Evolutionary conservation across 257 asterid species (phyloP).

Genomic region (Plantago ovata): DNA sequence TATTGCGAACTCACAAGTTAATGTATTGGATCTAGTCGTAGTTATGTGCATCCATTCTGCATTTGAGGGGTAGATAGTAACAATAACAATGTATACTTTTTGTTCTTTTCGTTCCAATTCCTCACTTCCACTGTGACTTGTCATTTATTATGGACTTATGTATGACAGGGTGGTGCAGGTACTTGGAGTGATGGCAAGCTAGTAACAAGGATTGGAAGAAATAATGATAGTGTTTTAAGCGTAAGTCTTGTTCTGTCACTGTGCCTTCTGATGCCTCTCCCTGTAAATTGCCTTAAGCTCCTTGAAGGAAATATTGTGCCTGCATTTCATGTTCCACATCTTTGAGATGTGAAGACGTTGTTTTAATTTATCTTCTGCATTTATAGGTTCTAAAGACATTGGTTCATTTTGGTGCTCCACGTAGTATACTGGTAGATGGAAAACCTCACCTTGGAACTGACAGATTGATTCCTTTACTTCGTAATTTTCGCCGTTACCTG

Average conservation of each 20-base stretch:
- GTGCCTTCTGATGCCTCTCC: slow-evolving; percentile 12
- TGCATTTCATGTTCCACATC: neutral
- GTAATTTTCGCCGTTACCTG: slow-evolving; percentile 65
- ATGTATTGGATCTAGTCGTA: too few relatives aligned
- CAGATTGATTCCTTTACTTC: slow-evolving; percentile 79
- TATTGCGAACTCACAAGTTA: too few relatives aligned
- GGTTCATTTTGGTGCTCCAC: slow-evolving; percentile 90
- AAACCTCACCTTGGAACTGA: slow-evolving; percentile 99
- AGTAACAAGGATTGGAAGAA: slow-evolving; percentile 94
- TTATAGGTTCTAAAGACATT: slow-evolving; percentile 79
- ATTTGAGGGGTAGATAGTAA: slow-evolving; percentile 6
- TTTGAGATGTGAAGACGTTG: slow-evolving; percentile 39
- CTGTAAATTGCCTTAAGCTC: slow-evolving; percentile 6
- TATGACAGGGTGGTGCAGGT: slow-evolving; percentile 99
- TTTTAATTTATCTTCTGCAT: slow-evolving; percentile 19
- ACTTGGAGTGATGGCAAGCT: slow-evolving; percentile 99
- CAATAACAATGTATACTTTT: slow-evolving; percentile 1
- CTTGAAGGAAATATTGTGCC: slow-evolving; percentile 2
- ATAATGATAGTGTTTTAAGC: slow-evolving; percentile 61
- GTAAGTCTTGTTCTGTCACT: slow-evolving; percentile 40
- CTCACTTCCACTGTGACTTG: slow-evolving; percentile 24
- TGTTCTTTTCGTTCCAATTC: neutral
- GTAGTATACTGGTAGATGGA: slow-evolving; percentile 76
- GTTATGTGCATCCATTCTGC: neutral
- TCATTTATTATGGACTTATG: slow-evolving; percentile 67